Evolutionary conservation across 768 basidiomycete species (phyloP).

Genomic region (Podaxis sp.): DNA sequence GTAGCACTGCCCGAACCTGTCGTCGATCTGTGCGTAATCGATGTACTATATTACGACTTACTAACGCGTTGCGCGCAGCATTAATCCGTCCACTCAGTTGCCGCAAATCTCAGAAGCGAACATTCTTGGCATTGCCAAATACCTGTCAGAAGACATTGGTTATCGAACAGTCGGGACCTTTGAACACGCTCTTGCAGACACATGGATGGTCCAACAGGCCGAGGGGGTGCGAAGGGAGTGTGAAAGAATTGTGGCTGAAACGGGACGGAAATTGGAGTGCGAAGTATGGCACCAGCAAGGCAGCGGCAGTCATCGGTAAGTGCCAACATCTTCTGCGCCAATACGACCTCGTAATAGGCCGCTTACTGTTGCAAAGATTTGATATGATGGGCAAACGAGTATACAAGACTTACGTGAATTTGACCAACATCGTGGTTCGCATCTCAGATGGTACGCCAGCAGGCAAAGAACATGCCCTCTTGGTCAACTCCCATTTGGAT

Average conservation of each 20-base stretch:
- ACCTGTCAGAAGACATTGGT: constrained; percentile 83
- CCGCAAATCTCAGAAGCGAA: constrained; percentile 71
- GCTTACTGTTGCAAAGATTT: constrained; percentile 48
- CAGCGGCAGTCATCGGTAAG: constrained; percentile 79
- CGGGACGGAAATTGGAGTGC: constrained; percentile 68
- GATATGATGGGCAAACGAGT: constrained; percentile 86
- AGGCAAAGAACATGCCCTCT: constrained; percentile 76
- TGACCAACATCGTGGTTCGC: constrained; percentile 88
- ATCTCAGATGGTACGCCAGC: constrained; percentile 71
- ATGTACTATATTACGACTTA: not conserved
- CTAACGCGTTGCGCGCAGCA: constrained; percentile 19
- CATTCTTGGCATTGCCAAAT: constrained; percentile 57
- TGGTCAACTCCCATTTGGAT: constrained; percentile 89
- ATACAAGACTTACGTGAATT: constrained; percentile 81
- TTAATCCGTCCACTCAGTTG: constrained; percentile 47
- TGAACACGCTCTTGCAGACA: constrained; percentile 82
- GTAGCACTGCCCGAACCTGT: constrained; percentile 57
- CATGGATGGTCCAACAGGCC: constrained; percentile 73
- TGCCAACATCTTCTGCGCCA: constrained; percentile 20
- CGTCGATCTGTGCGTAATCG: constrained; percentile 40
- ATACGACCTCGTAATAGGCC: not conserved
- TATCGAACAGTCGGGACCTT: constrained; percentile 88
- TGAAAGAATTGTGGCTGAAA: constrained; percentile 41
- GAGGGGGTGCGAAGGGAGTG: constrained; percentile 59
- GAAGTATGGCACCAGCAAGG: constrained; percentile 91